A percentile compares a stretch with the other conserved stretches of the same genome.
These are phyloP conservation scores for Oryza australiensis DNA, from an alignment of 176 grass and related monocot species.

Conservation along the genomic window DNA sequence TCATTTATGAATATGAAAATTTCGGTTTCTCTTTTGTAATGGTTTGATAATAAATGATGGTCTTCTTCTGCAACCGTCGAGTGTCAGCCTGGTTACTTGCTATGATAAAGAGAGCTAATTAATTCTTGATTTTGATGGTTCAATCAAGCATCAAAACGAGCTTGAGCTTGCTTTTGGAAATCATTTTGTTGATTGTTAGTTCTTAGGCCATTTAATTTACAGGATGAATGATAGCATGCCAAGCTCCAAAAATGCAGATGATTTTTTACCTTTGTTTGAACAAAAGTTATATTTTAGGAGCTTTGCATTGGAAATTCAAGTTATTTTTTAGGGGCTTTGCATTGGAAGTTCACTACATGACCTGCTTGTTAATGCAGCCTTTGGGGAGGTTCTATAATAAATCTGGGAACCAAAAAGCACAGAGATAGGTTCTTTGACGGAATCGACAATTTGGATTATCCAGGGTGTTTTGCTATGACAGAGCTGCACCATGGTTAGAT, in stretches of 20 bases:
- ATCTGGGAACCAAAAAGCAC: conserved; percentile 94
- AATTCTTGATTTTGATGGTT: conserved; percentile 15
- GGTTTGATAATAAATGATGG: neutral
- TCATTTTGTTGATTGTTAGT: neutral
- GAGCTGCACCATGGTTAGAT: conserved; percentile 96
- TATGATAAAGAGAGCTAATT: conserved; percentile 4
- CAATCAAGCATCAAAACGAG: neutral
- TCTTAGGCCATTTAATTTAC: neutral
- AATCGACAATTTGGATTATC: conserved; percentile 94
- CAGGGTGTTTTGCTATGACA: conserved; percentile 99
- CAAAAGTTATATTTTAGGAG: neutral
- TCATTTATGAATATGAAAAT: neutral
- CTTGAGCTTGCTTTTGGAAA: conserved; percentile 1
- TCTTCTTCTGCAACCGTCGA: neutral
- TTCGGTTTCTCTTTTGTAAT: neutral
- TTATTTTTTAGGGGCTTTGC: neutral
- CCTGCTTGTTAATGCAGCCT: conserved; percentile 64
- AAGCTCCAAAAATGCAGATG: neutral
- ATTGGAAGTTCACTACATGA: conserved; percentile 2
- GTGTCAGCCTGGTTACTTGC: neutral
- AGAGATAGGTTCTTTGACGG: conserved; percentile 79
- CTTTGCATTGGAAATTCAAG: neutral
- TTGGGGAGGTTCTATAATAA: conserved; percentile 90
- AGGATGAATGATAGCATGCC: neutral
- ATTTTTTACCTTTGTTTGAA: neutral